Evolutionary conservation across 345 rosid genomes (phyloP).

Genomic region (Barbarea vulgaris): DNA sequence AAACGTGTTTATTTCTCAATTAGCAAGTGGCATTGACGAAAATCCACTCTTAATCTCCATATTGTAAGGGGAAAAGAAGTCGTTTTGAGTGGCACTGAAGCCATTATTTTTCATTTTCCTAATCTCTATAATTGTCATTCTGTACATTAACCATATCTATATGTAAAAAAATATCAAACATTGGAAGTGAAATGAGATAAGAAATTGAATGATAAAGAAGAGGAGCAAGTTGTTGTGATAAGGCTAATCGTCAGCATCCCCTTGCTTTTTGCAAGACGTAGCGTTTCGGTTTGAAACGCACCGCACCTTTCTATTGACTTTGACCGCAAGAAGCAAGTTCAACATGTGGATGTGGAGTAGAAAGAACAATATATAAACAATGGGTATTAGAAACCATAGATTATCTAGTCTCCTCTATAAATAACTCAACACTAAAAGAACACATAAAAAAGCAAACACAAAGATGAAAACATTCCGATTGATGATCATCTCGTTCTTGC

Average conservation of each 20-base stretch:
- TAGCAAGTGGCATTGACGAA: not conserved
- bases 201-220: not conserved
- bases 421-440: not conserved
- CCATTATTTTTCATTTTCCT: not conserved
- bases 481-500: not conserved
- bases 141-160: not conserved
- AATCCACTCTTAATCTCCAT: not conserved
- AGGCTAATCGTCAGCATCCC: not conserved
- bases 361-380: not conserved
- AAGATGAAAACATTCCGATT: slow-evolving; percentile 5
- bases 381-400: not conserved
- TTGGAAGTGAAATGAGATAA: not conserved
- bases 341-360: slow-evolving; percentile 9
- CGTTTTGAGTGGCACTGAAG: not conserved
- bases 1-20: not conserved
- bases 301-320: not conserved
- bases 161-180: not conserved
- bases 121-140: not conserved
- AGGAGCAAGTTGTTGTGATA: not conserved
- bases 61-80: not conserved
- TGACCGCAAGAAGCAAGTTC: not conserved
- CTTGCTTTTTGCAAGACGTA: not conserved
- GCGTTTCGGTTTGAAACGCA: not conserved
- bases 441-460: not conserved
- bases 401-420: too few relatives aligned